These are phyloP conservation scores for Lactuca sativa DNA, from an alignment of 129 eudicot genomes.

Conservation along the genomic window DNA sequence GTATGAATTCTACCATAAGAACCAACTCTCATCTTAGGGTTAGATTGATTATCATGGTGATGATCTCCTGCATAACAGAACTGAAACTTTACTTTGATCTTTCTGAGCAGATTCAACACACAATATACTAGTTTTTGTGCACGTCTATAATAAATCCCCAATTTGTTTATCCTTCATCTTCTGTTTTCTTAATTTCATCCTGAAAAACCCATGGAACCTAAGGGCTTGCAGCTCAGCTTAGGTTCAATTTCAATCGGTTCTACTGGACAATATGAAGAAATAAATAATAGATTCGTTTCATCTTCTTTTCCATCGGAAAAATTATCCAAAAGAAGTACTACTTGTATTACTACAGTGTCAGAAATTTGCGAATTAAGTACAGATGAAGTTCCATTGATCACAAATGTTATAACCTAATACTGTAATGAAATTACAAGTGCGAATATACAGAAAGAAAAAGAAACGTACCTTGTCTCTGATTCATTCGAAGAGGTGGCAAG, in stretches of 20 bases:
- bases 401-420: neutral
- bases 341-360: neutral
- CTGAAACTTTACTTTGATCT: neutral
- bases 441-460: neutral
- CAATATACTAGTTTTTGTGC: neutral
- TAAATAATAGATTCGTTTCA: neutral
- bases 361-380: slow-evolving; percentile 3
- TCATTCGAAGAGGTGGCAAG: slow-evolving; percentile 57
- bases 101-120: slow-evolving; percentile 1
- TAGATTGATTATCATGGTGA: slow-evolving; percentile 39
- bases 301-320: neutral
- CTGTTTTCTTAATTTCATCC: neutral
- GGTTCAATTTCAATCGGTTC: neutral
- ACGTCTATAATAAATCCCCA: neutral
- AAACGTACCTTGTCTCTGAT: slow-evolving; percentile 52
- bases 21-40: slow-evolving; percentile 49
- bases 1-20: slow-evolving; percentile 67
- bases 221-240: slow-evolving; percentile 12
- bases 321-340: neutral
- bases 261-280: neutral
- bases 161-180: neutral
- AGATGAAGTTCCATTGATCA: neutral
- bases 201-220: slow-evolving; percentile 1
- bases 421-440: neutral
- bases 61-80: slow-evolving; percentile 50